These are phyloP conservation scores for Tuctoria greenei DNA, from an alignment of 176 grass and related monocot species.

Conservation along the genomic window DNA sequence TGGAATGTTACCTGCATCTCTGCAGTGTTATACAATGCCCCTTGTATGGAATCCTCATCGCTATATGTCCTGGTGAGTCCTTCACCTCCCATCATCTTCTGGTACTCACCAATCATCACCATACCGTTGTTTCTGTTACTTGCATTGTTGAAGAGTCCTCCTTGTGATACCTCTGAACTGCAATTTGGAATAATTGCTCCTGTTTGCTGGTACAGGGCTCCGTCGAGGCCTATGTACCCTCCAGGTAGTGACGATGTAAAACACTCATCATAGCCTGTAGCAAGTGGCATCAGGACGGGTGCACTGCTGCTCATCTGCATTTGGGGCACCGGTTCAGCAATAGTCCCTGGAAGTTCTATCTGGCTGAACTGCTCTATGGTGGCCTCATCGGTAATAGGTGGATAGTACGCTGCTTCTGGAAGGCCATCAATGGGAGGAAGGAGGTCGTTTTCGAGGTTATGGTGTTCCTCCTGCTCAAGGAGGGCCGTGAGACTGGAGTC, in stretches of 20 bases:
- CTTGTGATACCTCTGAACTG: slow-evolving; percentile 36
- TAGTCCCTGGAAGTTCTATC: slow-evolving; percentile 38
- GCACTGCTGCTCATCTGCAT: slow-evolving; percentile 43
- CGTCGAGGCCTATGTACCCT: slow-evolving; percentile 62
- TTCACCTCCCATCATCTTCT: slow-evolving; percentile 61
- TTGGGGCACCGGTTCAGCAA: slow-evolving; percentile 33
- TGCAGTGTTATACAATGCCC: slow-evolving; percentile 43
- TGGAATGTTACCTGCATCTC: slow-evolving; percentile 63
- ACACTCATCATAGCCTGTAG: slow-evolving; percentile 45
- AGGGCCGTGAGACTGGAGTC: slow-evolving; percentile 57
- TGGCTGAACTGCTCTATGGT: slow-evolving; percentile 50
- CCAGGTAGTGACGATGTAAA: slow-evolving; percentile 42
- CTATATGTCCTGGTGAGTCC: slow-evolving; percentile 36
- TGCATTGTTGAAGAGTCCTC: slow-evolving; percentile 49
- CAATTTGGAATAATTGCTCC: slow-evolving; percentile 37
- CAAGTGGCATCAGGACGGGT: slow-evolving; percentile 26
- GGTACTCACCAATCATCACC: slow-evolving; percentile 52
- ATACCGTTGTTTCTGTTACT: slow-evolving; percentile 36
- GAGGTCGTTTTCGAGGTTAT: slow-evolving; percentile 35
- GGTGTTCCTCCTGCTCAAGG: slow-evolving; percentile 51
- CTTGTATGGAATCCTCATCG: slow-evolving; percentile 51
- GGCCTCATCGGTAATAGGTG: slow-evolving; percentile 16
- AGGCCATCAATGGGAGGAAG: slow-evolving; percentile 37
- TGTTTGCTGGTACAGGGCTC: slow-evolving; percentile 47
- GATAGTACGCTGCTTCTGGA: slow-evolving; percentile 40